Evolutionary conservation across 2,329 filamentous ascomycete species (phyloP).

Genomic region (Trichophyton mentagrophytes): DNA sequence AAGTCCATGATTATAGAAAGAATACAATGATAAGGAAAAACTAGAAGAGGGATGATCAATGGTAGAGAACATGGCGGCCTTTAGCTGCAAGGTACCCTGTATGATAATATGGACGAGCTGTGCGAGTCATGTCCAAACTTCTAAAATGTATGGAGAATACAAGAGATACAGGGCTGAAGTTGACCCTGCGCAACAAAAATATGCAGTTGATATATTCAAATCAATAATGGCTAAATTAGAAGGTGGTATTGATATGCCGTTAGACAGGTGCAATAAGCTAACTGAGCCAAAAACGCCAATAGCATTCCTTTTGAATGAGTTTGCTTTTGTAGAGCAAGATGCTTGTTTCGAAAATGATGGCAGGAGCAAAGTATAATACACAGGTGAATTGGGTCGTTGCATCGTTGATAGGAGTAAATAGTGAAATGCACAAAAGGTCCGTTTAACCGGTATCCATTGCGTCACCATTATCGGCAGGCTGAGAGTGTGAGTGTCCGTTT

Average conservation of each 20-base stretch:
- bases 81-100: not conserved
- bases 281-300: too few relatives aligned
- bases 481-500: constrained; percentile 1
- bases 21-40: not conserved
- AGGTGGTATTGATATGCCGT: too few relatives aligned
- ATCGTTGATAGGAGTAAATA: not conserved
- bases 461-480: constrained; percentile 6
- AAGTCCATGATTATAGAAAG: too few relatives aligned
- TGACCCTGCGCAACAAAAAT: too few relatives aligned
- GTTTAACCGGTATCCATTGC: constrained; percentile 13
- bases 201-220: too few relatives aligned
- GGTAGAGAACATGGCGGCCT: not conserved
- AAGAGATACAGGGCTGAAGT: too few relatives aligned
- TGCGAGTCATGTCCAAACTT: too few relatives aligned
- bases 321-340: not conserved
- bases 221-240: too few relatives aligned
- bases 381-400: not conserved
- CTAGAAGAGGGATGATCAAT: not conserved
- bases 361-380: not conserved
- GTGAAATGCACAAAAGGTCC: not conserved
- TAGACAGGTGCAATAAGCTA: too few relatives aligned
- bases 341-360: not conserved
- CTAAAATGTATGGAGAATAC: too few relatives aligned
- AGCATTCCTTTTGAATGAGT: not conserved
- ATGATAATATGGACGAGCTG: too few relatives aligned